Percentiles rank a stretch among this genome's conserved stretches.
Conservation (phyloP, 441 rosid species). For the Cnidoscolus chayamansa region DNA sequence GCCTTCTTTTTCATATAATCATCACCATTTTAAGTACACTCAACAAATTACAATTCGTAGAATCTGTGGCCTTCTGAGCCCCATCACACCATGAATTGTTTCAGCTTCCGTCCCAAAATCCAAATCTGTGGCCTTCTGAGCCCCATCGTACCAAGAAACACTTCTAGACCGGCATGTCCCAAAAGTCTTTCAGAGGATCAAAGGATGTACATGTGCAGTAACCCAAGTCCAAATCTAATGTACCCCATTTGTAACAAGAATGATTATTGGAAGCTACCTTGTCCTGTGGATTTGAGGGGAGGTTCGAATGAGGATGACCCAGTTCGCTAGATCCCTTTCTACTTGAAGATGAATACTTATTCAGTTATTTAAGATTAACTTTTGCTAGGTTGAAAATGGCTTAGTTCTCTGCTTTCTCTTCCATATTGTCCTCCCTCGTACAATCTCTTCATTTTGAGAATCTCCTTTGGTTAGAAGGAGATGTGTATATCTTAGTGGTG, state of each 20-base stretch:
- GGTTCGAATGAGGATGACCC: conserved; percentile 9
- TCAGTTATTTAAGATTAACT: background rate
- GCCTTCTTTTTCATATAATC: conserved; percentile 10
- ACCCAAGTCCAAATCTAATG: conserved; percentile 4
- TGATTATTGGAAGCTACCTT: conserved; percentile 6
- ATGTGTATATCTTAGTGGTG: conserved; percentile 47
- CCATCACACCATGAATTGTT: background rate
- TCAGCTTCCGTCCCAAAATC: too few species aligned
- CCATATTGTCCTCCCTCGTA: conserved; percentile 62
- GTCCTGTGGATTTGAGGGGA: background rate
- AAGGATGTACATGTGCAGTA: background rate
- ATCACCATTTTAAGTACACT: background rate
- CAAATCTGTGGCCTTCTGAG: background rate
- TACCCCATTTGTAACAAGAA: background rate
- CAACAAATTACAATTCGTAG: background rate
- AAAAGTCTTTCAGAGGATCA: conserved; percentile 2
- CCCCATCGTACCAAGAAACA: background rate
- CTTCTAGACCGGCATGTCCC: conserved; percentile 7
- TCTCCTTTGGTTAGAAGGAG: conserved; percentile 44
- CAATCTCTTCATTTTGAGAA: conserved; percentile 44
- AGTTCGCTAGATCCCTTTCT: conserved; percentile 3
- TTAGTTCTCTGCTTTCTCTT: conserved; percentile 33
- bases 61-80: background rate
- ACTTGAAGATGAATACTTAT: background rate
- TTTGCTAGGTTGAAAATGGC: conserved; percentile 24